A percentile compares a stretch with the other conserved stretches of the same genome.
phyloP scores from a whole-genome alignment of 176 grass and related monocot genomes.

The Bothriochloa decipiens region DNA sequence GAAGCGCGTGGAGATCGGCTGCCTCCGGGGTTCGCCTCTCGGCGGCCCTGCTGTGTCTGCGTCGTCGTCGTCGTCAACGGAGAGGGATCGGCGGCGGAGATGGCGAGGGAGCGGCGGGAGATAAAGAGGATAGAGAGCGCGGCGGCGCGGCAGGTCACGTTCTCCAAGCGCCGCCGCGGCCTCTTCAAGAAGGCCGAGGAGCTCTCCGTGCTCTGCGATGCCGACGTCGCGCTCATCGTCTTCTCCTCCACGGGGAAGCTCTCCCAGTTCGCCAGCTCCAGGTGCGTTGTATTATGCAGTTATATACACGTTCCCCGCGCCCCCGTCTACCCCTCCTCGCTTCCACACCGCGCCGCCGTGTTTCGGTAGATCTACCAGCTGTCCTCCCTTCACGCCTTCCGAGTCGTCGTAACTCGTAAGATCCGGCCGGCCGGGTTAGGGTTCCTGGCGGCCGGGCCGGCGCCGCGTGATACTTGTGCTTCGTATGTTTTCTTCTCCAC shows the following conservation, averaged over 20 bases:
- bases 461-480: neutral
- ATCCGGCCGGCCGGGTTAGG: slow-evolving; percentile 41
- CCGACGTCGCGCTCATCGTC: slow-evolving; percentile 90
- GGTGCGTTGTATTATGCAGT: slow-evolving; percentile 33
- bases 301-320: slow-evolving; percentile 3
- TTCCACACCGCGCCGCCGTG: neutral
- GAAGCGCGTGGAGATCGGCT: neutral
- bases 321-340: neutral
- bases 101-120: slow-evolving; percentile 87
- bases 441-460: neutral
- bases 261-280: slow-evolving; percentile 86
- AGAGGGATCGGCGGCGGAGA: slow-evolving; percentile 21
- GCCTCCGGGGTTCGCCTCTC: neutral
- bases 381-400: neutral
- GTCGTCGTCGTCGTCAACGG: no score
- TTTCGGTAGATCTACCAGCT: slow-evolving; percentile 41
- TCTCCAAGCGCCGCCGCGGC: slow-evolving; percentile 91
- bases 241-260: slow-evolving; percentile 93
- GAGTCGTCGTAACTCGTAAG: neutral
- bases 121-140: slow-evolving; percentile 87
- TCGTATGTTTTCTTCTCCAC: neutral
- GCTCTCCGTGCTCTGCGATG: slow-evolving; percentile 87
- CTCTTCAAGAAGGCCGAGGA: slow-evolving; percentile 98
- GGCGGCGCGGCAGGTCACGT: slow-evolving; percentile 90
- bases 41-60: neutral